Evolutionary conservation across 192 early-diverging fungal genomes (phyloP).

Genomic region (Chytriomyces hyalinus): DNA sequence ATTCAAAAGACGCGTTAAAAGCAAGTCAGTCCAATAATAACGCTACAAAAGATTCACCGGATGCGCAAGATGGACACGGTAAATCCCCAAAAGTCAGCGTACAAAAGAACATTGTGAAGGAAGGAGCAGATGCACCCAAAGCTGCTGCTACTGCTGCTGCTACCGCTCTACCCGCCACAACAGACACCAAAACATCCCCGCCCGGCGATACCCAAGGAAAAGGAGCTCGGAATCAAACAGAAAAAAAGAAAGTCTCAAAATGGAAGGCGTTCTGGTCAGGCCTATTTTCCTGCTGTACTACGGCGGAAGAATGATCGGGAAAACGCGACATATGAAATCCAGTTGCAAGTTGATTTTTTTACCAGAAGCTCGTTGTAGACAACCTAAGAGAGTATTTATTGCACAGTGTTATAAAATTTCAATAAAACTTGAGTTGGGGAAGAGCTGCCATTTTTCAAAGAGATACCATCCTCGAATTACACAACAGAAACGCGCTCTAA

Average conservation of each 20-base stretch:
- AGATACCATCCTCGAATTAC: too few species aligned
- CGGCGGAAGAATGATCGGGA: background rate
- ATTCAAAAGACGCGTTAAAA: background rate
- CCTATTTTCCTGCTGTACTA: background rate
- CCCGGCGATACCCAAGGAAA: slow-evolving; percentile 1
- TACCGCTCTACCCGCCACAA: background rate
- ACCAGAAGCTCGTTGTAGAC: too few species aligned
- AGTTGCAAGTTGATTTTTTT: too few species aligned
- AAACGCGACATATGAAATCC: background rate
- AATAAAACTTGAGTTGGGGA: too few species aligned
- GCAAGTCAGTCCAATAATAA: background rate
- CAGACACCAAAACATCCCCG: background rate
- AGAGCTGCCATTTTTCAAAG: too few species aligned
- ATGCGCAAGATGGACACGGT: background rate
- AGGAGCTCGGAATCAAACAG: background rate
- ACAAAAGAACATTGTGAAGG: too few species aligned
- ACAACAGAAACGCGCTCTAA: too few species aligned
- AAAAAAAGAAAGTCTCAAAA: slow-evolving; percentile 6
- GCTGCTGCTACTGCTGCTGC: background rate
- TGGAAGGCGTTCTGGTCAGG: background rate
- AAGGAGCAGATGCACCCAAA: background rate
- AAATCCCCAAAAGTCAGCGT: background rate
- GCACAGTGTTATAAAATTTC: too few species aligned
- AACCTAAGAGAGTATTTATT: too few species aligned
- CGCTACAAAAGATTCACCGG: background rate